These are phyloP conservation scores for Hortiboletus flavorubellus DNA, from an alignment of 768 basidiomycete species.

Conservation along the genomic window DNA sequence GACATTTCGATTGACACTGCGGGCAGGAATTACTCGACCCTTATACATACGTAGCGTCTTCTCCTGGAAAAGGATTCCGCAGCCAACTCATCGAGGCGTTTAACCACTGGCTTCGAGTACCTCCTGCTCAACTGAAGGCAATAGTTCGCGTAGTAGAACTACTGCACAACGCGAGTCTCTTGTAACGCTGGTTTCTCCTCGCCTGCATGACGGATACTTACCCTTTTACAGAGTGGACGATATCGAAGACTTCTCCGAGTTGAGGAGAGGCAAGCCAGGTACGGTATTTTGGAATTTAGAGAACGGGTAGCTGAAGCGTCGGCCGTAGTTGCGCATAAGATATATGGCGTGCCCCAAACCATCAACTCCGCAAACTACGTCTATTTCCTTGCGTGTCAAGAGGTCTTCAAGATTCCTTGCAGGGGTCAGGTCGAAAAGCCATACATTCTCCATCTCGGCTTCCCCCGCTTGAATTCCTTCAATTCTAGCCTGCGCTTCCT, in stretches of 20 bases:
- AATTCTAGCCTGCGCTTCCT: conserved; percentile 49
- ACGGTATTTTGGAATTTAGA: not conserved
- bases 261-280: conserved; percentile 86
- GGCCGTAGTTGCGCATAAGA: conserved; percentile 85
- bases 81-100: conserved; percentile 85
- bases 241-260: conserved; percentile 89
- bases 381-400: conserved; percentile 90
- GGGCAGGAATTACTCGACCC: conserved; percentile 71
- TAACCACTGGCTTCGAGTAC: conserved; percentile 89
- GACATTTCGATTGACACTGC: not conserved
- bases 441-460: conserved; percentile 38
- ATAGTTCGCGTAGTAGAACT: conserved; percentile 83
- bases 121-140: conserved; percentile 60
- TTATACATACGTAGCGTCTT: conserved; percentile 77
- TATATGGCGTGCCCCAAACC: conserved; percentile 94
- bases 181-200: conserved; percentile 48
- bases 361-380: conserved; percentile 98
- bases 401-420: conserved; percentile 48
- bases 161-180: conserved; percentile 89
- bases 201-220: not conserved
- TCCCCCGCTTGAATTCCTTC: not conserved
- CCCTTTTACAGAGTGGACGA: conserved; percentile 71
- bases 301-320: not conserved
- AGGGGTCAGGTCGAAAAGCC: conserved; percentile 11
- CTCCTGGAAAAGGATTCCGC: conserved; percentile 91